Evolutionary conservation across 345 rosid genomes (phyloP).

Genomic region (Populus ilicifolia): DNA sequence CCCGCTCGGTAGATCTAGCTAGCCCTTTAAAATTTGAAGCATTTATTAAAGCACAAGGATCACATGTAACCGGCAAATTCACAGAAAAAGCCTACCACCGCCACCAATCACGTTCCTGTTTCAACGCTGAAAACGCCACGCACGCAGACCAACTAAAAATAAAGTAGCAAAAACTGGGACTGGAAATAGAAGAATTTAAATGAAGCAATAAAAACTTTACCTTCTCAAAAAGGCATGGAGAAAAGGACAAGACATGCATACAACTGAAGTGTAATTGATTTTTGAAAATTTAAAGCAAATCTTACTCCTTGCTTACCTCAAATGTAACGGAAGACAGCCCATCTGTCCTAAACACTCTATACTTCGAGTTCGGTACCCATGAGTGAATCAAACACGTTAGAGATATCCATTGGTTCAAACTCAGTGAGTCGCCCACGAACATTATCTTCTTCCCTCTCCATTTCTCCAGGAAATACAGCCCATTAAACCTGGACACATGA

Average conservation of each 20-base stretch:
- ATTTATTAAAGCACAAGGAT: background rate
- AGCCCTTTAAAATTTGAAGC: background rate
- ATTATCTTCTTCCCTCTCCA: slow-evolving; percentile 93
- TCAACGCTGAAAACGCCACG: slow-evolving; percentile 10
- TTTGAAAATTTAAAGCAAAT: background rate
- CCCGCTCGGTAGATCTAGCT: too few relatives aligned
- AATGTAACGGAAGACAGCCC: slow-evolving; percentile 62
- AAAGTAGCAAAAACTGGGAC: background rate
- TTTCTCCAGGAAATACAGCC: slow-evolving; percentile 60
- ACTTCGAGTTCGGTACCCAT: slow-evolving; percentile 63
- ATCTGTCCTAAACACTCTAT: slow-evolving; percentile 34
- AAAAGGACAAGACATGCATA: slow-evolving; percentile 28
- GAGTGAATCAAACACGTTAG: slow-evolving; percentile 65
- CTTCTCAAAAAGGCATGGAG: background rate
- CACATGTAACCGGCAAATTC: slow-evolving; percentile 11
- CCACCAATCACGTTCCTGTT: slow-evolving; percentile 36
- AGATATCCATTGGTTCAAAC: slow-evolving; percentile 78
- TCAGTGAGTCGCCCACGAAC: slow-evolving; percentile 97
- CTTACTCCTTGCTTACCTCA: slow-evolving; percentile 33
- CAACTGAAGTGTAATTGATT: slow-evolving; percentile 14
- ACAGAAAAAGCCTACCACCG: slow-evolving; percentile 10
- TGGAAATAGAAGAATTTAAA: background rate
- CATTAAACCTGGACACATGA: slow-evolving; percentile 64
- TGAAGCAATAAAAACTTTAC: slow-evolving; percentile 11
- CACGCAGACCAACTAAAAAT: background rate